Percentiles rank a stretch among this genome's conserved stretches.
Evolutionary conservation across 2,329 filamentous ascomycete genomes (phyloP).

Genomic region (Colletotrichum graminicola): DNA sequence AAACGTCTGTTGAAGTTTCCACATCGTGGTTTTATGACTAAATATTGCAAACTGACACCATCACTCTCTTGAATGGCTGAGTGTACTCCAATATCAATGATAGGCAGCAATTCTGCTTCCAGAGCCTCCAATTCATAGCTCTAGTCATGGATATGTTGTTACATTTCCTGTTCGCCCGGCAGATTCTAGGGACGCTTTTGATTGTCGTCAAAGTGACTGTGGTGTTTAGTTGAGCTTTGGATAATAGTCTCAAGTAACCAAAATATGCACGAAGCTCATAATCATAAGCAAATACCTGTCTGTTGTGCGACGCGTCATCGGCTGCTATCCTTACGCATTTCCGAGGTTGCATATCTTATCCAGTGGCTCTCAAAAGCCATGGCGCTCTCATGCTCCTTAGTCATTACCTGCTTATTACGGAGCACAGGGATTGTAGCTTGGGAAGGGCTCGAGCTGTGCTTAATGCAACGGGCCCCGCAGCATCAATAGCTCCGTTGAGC

Average conservation of each 20-base stretch:
- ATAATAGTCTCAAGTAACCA: neutral
- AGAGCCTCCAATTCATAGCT: neutral
- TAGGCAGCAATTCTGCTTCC: too few species aligned
- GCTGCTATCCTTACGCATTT: neutral
- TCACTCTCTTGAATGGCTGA: neutral
- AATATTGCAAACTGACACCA: neutral
- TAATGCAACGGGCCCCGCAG: constrained; percentile 28
- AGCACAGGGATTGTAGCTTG: constrained; percentile 16
- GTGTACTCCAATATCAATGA: too few species aligned
- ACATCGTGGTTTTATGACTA: neutral
- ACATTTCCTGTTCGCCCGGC: too few species aligned
- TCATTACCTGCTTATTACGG: constrained; percentile 2
- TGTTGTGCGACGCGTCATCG: constrained; percentile 1
- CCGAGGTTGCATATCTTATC: neutral
- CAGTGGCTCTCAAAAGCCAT: too few species aligned
- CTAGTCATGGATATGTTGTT: too few species aligned
- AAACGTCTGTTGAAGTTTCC: neutral
- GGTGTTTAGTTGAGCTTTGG: too few species aligned
- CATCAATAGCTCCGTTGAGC: constrained; percentile 13
- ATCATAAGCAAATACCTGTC: neutral
- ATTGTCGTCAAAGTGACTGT: too few species aligned
- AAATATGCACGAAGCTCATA: neutral
- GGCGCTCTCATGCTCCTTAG: neutral
- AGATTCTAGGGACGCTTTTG: too few species aligned
- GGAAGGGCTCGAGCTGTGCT: constrained; percentile 8